Evolutionary conservation across 345 rosid genomes (phyloP).

Genomic region (Rhizophora mangle): DNA sequence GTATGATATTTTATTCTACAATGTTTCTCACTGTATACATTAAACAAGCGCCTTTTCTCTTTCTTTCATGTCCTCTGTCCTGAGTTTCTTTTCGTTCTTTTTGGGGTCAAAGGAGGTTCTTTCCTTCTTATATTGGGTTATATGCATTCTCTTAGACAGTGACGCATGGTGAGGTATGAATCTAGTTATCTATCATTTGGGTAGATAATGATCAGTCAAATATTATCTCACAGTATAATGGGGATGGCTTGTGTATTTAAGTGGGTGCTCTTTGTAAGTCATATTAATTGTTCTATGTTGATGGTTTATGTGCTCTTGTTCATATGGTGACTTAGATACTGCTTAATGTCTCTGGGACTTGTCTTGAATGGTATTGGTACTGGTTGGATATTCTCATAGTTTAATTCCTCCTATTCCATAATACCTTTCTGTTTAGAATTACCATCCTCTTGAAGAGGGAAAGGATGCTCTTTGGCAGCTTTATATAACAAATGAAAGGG

Average conservation of each 20-base stretch:
- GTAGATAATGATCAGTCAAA: too few relatives aligned
- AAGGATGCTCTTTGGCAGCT: neutral
- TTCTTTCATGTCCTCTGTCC: neutral
- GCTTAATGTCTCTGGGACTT: neutral
- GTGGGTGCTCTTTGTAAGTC: too few relatives aligned
- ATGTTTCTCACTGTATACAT: neutral
- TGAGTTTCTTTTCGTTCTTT: too few relatives aligned
- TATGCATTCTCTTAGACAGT: too few relatives aligned
- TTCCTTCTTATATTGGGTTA: too few relatives aligned
- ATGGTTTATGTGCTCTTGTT: too few relatives aligned
- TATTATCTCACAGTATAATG: too few relatives aligned
- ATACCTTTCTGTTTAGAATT: neutral
- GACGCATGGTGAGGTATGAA: too few relatives aligned
- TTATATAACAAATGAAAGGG: neutral
- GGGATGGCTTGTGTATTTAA: too few relatives aligned
- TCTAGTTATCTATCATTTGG: too few relatives aligned
- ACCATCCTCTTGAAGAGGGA: neutral
- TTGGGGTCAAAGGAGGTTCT: too few relatives aligned
- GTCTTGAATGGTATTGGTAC: neutral
- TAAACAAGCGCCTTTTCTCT: neutral
- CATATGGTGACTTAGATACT: neutral
- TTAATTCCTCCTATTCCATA: neutral
- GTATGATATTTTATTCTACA: constrained; percentile 27
- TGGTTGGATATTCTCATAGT: neutral
- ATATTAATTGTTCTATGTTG: too few relatives aligned